These are phyloP conservation scores for Chlorencoelia australis DNA, from an alignment of 2,329 filamentous ascomycete genomes.

Conservation along the genomic window DNA sequence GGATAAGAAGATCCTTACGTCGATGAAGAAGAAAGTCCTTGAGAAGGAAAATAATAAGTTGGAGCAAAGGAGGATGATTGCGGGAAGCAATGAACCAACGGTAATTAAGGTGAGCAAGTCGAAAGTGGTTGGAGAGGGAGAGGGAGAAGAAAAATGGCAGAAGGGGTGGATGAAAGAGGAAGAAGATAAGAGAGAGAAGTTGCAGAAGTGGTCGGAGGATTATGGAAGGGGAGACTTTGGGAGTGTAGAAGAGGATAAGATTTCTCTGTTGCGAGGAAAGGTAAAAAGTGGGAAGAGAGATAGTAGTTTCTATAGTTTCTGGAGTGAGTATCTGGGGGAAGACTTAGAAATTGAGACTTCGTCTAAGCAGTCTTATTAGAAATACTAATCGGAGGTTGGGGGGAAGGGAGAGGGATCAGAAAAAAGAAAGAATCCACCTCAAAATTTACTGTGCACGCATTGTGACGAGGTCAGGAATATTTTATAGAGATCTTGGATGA, in stretches of 20 bases:
- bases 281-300: not conserved
- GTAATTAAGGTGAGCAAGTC: too few species aligned
- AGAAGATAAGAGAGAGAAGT: not conserved
- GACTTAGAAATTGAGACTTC: too few species aligned
- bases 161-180: not conserved
- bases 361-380: too few species aligned
- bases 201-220: conserved; percentile 3
- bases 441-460: too few species aligned
- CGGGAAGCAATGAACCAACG: too few species aligned
- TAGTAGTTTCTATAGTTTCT: not conserved
- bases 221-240: not conserved
- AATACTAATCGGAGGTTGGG: too few species aligned
- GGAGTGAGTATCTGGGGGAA: not conserved
- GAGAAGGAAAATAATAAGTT: too few species aligned
- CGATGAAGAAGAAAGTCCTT: too few species aligned
- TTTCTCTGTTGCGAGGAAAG: too few species aligned
- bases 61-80: too few species aligned
- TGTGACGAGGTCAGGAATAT: too few species aligned
- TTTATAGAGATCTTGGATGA: too few species aligned
- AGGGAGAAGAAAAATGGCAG: not conserved
- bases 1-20: not conserved
- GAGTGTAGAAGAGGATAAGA: not conserved
- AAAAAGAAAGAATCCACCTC: not conserved
- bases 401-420: not conserved
- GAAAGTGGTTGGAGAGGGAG: not conserved